phyloP scores from a whole-genome alignment of 495 filamentous ascomycete genomes.

The Aspergillus kassunensis region DNA sequence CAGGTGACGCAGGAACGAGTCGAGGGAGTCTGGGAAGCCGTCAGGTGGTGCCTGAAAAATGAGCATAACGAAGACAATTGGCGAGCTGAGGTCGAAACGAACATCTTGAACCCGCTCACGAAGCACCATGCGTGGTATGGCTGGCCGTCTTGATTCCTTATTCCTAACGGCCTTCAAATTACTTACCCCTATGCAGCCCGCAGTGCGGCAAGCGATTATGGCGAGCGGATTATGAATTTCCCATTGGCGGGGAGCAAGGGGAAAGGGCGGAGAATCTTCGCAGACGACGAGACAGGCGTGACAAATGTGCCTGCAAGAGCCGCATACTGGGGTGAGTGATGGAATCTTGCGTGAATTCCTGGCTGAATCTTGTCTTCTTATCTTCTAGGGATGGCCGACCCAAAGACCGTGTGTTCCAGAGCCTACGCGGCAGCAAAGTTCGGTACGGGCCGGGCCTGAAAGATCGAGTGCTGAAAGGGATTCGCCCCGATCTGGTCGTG shows the following conservation, averaged over 20 bases:
- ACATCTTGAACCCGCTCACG: no score
- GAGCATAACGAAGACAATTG: no score
- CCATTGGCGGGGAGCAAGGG: not conserved
- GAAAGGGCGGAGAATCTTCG: not conserved
- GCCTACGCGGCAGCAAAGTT: not conserved
- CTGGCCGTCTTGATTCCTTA: no score
- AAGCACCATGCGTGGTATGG: no score
- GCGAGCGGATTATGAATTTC: not conserved
- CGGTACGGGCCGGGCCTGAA: not conserved
- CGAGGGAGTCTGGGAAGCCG: no score
- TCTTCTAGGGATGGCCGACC: not conserved
- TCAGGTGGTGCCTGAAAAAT: no score
- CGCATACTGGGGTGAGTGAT: no score
- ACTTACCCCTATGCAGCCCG: not conserved
- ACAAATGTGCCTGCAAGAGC: not conserved
- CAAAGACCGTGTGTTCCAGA: not conserved
- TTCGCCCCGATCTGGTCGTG: not conserved
- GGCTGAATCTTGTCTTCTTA: no score
- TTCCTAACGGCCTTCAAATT: no score
- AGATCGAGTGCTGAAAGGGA: not conserved
- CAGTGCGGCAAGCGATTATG: not conserved
- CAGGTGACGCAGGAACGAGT: no score
- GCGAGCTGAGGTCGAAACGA: no score
- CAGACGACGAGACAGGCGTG: not conserved
- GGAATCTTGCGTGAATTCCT: no score